Evolutionary conservation across 495 filamentous ascomycete species (phyloP), one percentile per base, ranked within the genome.

Genomic region (Durotheca rogersii): DNA sequence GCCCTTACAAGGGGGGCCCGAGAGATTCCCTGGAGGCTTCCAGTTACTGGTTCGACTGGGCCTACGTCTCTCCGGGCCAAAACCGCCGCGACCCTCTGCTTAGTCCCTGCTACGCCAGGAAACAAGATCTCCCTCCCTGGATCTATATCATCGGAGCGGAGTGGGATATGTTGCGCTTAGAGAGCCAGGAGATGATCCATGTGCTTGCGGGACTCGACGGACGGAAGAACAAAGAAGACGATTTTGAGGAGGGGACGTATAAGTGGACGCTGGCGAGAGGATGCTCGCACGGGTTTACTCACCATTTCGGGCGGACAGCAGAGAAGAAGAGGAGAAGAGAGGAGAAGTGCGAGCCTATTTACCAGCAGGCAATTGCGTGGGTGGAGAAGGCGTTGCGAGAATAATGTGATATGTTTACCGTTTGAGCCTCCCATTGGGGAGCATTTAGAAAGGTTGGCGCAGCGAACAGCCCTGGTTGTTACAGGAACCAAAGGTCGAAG

Each of bases 161-260:
- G 47, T 67, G 56, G 55, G 64, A 67, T 56, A 59, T 65, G 47
- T 38, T 67, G 16, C 58, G 68, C 10, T 27, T 62, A 12, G 65
- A 67, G 51, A 40, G 65, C 10, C 64, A 69, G 52, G 27, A 45
- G 17, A 72, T 70, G 67, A 66, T 67, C 14, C 56, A 69, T 42
- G 48, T 45, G 7, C 53, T 69, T 25, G 69, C 67, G 6, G 56
- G 56, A 10, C 31, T 58, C 19, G 64, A 58, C 18, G 43, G 33
- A 4, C 4, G 27, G 39, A 30, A 38, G 40, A 41, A 65, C 12
- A 46, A 59, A 41, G 55, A 60, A 40, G 50, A 53, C 16, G 37
- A 34, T 25, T 63, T 65, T 46, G 64, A 66, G 35, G 40, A 37
- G 15, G 64, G 58, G 3, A 58, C 16, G 34, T 63, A 65, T 48